Evolutionary conservation across 2,329 filamentous ascomycete genomes (phyloP).

Genomic region (Didymellaceae sp.): DNA sequence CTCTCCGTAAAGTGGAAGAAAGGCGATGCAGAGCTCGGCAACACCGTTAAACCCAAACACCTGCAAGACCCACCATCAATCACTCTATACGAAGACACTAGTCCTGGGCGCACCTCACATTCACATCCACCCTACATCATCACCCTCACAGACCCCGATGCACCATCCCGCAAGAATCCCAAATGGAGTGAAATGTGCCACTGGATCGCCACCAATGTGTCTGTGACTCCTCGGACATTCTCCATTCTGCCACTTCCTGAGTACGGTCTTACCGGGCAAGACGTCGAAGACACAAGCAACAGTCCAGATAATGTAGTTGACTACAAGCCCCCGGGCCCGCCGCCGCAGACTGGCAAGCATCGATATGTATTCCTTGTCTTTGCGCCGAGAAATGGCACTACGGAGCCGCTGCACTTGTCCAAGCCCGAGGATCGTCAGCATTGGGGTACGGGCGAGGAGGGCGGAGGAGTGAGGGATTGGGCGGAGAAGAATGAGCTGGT

Average conservation of each 20-base stretch:
- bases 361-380: constrained; percentile 64
- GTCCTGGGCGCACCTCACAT: constrained; percentile 20
- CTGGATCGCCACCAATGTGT: constrained; percentile 56
- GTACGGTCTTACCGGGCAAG: constrained; percentile 17
- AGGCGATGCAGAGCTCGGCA: constrained; percentile 56
- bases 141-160: constrained; percentile 64
- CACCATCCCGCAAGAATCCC: constrained; percentile 60
- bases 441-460: constrained; percentile 60
- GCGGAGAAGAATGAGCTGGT: constrained; percentile 56
- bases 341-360: constrained; percentile 62
- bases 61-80: constrained; percentile 53
- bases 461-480: constrained; percentile 61
- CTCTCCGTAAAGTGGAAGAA: constrained; percentile 58
- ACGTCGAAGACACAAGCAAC: constrained; percentile 15
- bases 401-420: constrained; percentile 50
- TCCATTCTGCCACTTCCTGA: constrained; percentile 39
- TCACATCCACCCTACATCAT: constrained; percentile 54
- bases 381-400: constrained; percentile 54
- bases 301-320: constrained; percentile 51
- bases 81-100: constrained; percentile 44
- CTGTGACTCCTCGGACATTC: constrained; percentile 29
- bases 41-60: constrained; percentile 56
- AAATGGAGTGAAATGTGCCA: constrained; percentile 66
- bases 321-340: constrained; percentile 63
- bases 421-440: constrained; percentile 59